These are phyloP conservation scores for Russula sp. DNA, from an alignment of 768 basidiomycete species.

Conservation along the genomic window DNA sequence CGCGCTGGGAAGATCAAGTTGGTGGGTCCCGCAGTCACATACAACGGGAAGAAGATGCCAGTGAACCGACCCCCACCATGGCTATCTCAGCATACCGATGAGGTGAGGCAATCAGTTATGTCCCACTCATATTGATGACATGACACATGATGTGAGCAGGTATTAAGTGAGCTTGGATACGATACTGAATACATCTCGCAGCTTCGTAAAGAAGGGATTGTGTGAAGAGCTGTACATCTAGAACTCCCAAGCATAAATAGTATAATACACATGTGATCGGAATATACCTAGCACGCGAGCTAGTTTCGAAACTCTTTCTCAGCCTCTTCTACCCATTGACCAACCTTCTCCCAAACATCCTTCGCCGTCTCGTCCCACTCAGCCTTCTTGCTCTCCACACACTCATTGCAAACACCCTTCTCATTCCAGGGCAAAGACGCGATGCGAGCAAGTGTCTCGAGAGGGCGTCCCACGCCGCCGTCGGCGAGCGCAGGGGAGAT, in stretches of 20 bases:
- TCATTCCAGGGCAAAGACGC: conserved; percentile 49
- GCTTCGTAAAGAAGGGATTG: conserved; percentile 15
- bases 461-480: conserved; percentile 59
- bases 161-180: conserved; percentile 17
- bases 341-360: conserved; percentile 52
- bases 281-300: neutral
- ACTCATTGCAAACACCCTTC: conserved; percentile 51
- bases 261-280: neutral
- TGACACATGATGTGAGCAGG: conserved; percentile 1
- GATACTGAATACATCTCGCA: conserved; percentile 9
- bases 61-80: conserved; percentile 37
- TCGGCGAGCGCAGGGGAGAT: conserved; percentile 55
- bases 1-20: conserved; percentile 38
- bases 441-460: conserved; percentile 60
- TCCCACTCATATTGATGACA: neutral
- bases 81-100: conserved; percentile 37
- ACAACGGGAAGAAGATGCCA: conserved; percentile 34
- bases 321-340: conserved; percentile 42
- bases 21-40: conserved; percentile 34
- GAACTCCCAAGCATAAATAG: neutral
- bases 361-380: conserved; percentile 63
- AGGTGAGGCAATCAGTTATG: conserved; percentile 22
- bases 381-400: conserved; percentile 48
- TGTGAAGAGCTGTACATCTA: neutral
- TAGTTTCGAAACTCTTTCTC: conserved; percentile 17